Base-by-base conservation (phyloP, 176 grass and related monocot genomes). In the Musa schizocarpa region DNA sequence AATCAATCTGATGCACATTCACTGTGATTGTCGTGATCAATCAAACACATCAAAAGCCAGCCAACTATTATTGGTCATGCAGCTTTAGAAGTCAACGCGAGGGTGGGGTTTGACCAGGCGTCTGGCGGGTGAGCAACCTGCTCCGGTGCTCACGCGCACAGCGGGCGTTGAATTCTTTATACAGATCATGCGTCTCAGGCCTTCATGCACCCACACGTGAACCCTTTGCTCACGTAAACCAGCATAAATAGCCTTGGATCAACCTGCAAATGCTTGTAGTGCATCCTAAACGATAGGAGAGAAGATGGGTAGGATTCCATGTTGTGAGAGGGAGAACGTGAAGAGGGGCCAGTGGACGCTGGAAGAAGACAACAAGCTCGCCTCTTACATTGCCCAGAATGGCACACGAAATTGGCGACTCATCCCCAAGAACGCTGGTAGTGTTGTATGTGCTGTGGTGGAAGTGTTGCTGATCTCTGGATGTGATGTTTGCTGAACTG, bases 161-260 rank as follows among this genome's bases (percentile, higher is more conserved):
- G 79, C 87, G 88, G 84, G 90, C 88, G 90, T 91, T 97, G 94
- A 93, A 97, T 93, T 93, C 83, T 97, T 87, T 93, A 97, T 83
- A 63, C 78, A 81, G 77, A 79, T 80, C 89, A 92, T 86, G 93
- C 90, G 69, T 88, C 84, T 81, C 76, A 74, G 61, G 84, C 83
- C 84, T 83, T 53, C 78, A 71, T 82, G 76, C 65, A 84, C 72
- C 79, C 63, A 80, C 80, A 81, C 69, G 86, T 82, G 82, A 85
- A 75, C 66, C 59, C 74, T 55, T 72, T 50, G 23, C 68, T 5
- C 50, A 77, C 77, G 55, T 71, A 59, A 43, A 43, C 34, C 34
- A 43, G 34, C 34, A 43, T 43, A 43, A 43, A 43, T 43, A 6
- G 34, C 34, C 0, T 43, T 5, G 34, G 34, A 43, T 43, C 34